Evolutionary conservation across 192 early-diverging fungal genomes (phyloP).

Genomic region (Cetraspora pellucida): DNA sequence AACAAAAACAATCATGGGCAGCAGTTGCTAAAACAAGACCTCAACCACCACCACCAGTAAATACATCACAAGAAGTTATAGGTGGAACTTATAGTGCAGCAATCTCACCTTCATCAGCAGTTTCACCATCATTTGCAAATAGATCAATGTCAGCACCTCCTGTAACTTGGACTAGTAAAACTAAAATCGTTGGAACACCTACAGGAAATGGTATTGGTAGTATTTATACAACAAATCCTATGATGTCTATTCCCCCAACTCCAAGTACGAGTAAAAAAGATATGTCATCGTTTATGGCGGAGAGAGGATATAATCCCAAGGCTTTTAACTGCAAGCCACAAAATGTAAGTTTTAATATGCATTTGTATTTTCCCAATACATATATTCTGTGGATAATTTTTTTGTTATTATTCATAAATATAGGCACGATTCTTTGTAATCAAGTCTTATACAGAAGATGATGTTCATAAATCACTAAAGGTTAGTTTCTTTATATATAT

Average conservation of each 20-base stretch:
- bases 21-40: conserved; percentile 32
- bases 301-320: conserved; percentile 33
- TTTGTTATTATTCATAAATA: not conserved
- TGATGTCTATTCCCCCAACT: not conserved
- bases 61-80: conserved; percentile 31
- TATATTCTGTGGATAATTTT: not conserved
- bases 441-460: conserved; percentile 57
- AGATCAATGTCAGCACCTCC: conserved; percentile 28
- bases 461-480: conserved; percentile 47
- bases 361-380: not conserved
- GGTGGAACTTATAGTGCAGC: conserved; percentile 33
- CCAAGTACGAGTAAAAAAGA: conserved; percentile 19
- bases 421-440: conserved; percentile 60
- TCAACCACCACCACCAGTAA: conserved; percentile 16
- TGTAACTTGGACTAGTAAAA: conserved; percentile 13
- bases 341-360: conserved; percentile 9
- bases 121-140: conserved; percentile 25
- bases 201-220: conserved; percentile 28
- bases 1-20: conserved; percentile 26
- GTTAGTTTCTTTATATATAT: not conserved
- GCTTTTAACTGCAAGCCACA: conserved; percentile 26
- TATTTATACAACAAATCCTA: not conserved
- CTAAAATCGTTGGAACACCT: conserved; percentile 25
- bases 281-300: conserved; percentile 14
- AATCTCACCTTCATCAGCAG: conserved; percentile 25